Evolutionary conservation across 1,284 basidiomycete genomes (phyloP).

Genomic region (Rhodotorula sp.): DNA sequence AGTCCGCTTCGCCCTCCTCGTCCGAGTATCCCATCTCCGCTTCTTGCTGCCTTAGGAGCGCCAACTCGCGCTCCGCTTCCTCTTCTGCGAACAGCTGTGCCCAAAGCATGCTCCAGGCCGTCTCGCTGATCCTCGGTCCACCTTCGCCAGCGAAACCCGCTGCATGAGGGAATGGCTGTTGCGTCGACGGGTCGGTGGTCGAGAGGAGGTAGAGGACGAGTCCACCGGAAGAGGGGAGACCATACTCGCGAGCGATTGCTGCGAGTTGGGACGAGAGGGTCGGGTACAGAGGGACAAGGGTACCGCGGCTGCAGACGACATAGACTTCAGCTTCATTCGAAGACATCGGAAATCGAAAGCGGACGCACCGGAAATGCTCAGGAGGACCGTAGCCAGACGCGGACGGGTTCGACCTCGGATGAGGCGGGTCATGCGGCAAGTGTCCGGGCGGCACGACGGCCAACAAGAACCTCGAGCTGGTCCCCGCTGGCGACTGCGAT

Average conservation of each 20-base stretch:
- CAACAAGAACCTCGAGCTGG: constrained; percentile 39
- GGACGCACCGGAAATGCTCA: constrained; percentile 43
- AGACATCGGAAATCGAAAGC: too few relatives aligned
- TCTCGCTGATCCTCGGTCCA: constrained; percentile 70
- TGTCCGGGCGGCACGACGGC: constrained; percentile 46
- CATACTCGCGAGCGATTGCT: constrained; percentile 68
- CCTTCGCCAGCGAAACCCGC: constrained; percentile 58
- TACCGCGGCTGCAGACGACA: constrained; percentile 44
- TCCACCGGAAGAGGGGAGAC: constrained; percentile 72
- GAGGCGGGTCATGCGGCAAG: constrained; percentile 46
- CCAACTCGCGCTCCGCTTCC: constrained; percentile 55
- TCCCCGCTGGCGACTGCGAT: background rate
- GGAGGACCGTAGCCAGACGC: constrained; percentile 46
- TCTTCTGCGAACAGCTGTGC: constrained; percentile 65
- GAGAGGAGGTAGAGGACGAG: constrained; percentile 70
- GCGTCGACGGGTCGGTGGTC: constrained; percentile 34
- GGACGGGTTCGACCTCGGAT: constrained; percentile 41
- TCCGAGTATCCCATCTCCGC: constrained; percentile 51
- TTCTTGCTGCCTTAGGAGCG: constrained; percentile 50
- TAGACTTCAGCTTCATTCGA: too few relatives aligned
- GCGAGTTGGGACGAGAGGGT: constrained; percentile 43
- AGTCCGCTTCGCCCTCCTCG: constrained; percentile 20
- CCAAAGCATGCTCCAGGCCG: constrained; percentile 80
- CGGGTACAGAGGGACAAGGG: constrained; percentile 43
- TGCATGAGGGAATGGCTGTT: constrained; percentile 32